These are phyloP conservation scores for Aspergillus carlsbadensis DNA, from an alignment of 495 filamentous ascomycete genomes.

Conservation along the genomic window DNA sequence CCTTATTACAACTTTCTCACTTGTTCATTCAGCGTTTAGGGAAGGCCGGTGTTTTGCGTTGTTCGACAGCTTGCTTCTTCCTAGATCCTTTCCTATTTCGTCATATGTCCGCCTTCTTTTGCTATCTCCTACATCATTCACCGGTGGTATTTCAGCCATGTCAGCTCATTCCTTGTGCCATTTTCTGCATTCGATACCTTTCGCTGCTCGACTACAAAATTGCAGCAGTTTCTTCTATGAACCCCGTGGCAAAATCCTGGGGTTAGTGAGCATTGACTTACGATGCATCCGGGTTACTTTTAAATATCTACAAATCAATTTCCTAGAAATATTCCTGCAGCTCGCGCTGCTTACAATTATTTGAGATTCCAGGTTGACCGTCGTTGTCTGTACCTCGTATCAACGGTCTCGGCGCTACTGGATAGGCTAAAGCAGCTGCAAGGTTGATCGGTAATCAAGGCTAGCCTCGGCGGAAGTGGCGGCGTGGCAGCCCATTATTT, in stretches of 20 bases:
- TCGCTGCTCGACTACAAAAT: neutral
- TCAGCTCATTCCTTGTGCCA: slow-evolving; percentile 12
- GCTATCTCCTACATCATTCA: slow-evolving; percentile 10
- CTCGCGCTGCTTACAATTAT: too few relatives aligned
- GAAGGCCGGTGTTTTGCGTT: slow-evolving; percentile 25
- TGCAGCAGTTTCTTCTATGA: neutral
- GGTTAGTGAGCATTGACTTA: neutral
- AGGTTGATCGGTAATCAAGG: too few relatives aligned
- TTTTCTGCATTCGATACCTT: slow-evolving; percentile 14
- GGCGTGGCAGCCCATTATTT: too few relatives aligned
- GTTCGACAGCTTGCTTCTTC: slow-evolving; percentile 38
- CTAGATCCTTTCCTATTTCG: slow-evolving; percentile 21
- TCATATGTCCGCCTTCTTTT: slow-evolving; percentile 5
- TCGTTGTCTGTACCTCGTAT: too few relatives aligned
- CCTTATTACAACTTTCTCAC: slow-evolving; percentile 24
- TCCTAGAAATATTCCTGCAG: neutral
- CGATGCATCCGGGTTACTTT: neutral
- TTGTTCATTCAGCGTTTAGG: slow-evolving; percentile 34
- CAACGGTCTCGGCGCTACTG: too few relatives aligned
- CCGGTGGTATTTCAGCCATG: neutral
- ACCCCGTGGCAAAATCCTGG: neutral
- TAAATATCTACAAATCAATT: neutral
- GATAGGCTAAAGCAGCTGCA: too few relatives aligned
- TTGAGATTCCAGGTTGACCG: neutral
- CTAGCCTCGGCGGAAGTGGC: too few relatives aligned